Conservation (phyloP, 2,329 filamentous ascomycete species). For the Aspergillus quadricinctus region DNA sequence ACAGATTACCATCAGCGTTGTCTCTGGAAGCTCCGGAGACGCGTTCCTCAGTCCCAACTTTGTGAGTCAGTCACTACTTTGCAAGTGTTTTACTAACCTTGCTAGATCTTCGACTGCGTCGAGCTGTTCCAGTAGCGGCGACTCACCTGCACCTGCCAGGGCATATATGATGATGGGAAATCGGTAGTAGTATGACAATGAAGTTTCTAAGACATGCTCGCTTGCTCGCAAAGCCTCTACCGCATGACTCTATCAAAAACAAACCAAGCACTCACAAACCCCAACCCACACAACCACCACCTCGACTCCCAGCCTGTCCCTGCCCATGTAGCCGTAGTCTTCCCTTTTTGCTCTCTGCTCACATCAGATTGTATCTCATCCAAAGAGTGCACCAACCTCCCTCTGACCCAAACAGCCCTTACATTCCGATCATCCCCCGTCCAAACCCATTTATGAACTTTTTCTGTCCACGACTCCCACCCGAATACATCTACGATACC, state of each 20-base stretch:
- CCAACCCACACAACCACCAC: slow-evolving; percentile 4
- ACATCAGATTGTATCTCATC: background rate
- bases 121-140: slow-evolving; percentile 25
- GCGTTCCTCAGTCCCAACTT: slow-evolving; percentile 56
- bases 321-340: background rate
- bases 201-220: background rate
- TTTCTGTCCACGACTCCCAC: slow-evolving; percentile 83
- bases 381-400: slow-evolving; percentile 66
- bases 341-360: background rate
- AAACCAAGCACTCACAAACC: background rate
- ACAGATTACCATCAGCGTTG: slow-evolving; percentile 52
- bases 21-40: slow-evolving; percentile 55
- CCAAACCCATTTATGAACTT: slow-evolving; percentile 90
- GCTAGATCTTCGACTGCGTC: slow-evolving; percentile 27
- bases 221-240: too few relatives aligned
- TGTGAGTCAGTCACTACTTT: slow-evolving; percentile 15
- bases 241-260: slow-evolving; percentile 3
- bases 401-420: slow-evolving; percentile 81
- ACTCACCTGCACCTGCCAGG: too few relatives aligned
- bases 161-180: background rate
- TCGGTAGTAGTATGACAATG: background rate
- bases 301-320: background rate
- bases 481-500: slow-evolving; percentile 82
- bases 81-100: background rate
- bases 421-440: slow-evolving; percentile 92